phyloP scores from a whole-genome alignment of 495 filamentous ascomycete species.

The Podospora fimiseda region DNA sequence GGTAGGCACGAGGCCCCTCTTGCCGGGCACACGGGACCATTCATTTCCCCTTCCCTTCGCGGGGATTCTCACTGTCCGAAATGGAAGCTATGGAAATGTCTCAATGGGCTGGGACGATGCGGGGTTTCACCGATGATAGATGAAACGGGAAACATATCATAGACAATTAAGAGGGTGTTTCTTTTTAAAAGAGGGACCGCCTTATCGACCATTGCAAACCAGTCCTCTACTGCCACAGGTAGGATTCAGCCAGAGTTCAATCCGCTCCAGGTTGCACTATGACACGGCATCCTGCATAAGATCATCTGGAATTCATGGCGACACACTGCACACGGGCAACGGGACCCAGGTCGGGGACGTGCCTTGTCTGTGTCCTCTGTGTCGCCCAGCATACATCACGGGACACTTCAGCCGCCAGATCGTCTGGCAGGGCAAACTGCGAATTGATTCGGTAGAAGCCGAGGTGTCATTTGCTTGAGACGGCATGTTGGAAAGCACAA shows the following conservation, averaged over 20 bases:
- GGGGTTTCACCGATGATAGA: slow-evolving; percentile 2
- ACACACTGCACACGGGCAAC: not conserved
- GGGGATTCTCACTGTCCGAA: not conserved
- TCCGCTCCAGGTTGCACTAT: not conserved
- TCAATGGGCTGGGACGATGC: not conserved
- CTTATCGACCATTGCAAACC: not conserved
- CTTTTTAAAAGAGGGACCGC: not conserved
- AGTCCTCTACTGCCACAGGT: not conserved
- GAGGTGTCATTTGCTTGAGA: slow-evolving; percentile 14
- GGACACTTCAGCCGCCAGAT: slow-evolving; percentile 23
- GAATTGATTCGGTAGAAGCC: slow-evolving; percentile 26
- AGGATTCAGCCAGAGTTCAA: too few species aligned
- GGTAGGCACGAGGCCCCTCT: too few species aligned
- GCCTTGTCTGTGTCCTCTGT: not conserved
- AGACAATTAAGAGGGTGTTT: not conserved
- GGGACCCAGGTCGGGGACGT: not conserved
- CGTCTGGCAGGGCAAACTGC: not conserved
- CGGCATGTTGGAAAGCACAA: slow-evolving; percentile 1
- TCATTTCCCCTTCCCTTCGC: not conserved
- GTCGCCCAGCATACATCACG: slow-evolving; percentile 1
- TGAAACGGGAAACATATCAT: not conserved
- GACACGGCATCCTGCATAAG: not conserved
- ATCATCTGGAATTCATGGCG: not conserved
- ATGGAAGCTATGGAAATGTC: not conserved
- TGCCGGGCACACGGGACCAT: not conserved